Evolutionary conservation across 1,139 yeast genomes (phyloP).

Genomic region (Taphrina pruni): DNA sequence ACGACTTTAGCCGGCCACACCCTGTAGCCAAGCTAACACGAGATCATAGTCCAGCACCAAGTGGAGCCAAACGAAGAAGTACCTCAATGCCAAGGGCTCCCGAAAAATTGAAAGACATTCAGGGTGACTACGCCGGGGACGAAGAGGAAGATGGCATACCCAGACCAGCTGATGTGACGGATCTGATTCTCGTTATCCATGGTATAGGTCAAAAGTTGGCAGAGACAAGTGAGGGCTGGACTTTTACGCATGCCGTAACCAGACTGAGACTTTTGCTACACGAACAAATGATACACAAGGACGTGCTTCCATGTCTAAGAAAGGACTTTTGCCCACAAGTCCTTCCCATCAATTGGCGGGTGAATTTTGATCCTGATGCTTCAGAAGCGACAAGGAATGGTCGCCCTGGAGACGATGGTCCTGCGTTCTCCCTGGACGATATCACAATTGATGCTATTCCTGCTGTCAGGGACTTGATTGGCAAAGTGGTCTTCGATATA

Average conservation of each 20-base stretch:
- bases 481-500: conserved; percentile 86
- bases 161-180: conserved; percentile 35
- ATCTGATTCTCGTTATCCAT: conserved; percentile 78
- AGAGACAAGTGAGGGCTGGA: conserved; percentile 75
- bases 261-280: conserved; percentile 59
- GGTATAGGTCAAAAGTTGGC: conserved; percentile 94
- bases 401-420: conserved; percentile 25
- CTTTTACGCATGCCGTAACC: conserved; percentile 85
- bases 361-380: conserved; percentile 50
- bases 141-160: conserved; percentile 24
- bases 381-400: conserved; percentile 40
- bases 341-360: conserved; percentile 56
- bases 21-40: background rate
- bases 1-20: conserved; percentile 19
- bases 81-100: background rate
- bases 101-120: conserved; percentile 15
- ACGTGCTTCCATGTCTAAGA: conserved; percentile 48
- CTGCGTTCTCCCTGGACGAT: conserved; percentile 68
- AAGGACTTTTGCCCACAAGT: conserved; percentile 50
- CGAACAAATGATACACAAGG: conserved; percentile 49
- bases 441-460: conserved; percentile 82
- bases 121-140: conserved; percentile 23
- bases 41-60: conserved; percentile 12
- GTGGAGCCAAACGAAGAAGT: background rate
- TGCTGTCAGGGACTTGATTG: conserved; percentile 75